phyloP scores from a whole-genome alignment of 2,329 filamentous ascomycete genomes.

The Leptodontidium sp. region DNA sequence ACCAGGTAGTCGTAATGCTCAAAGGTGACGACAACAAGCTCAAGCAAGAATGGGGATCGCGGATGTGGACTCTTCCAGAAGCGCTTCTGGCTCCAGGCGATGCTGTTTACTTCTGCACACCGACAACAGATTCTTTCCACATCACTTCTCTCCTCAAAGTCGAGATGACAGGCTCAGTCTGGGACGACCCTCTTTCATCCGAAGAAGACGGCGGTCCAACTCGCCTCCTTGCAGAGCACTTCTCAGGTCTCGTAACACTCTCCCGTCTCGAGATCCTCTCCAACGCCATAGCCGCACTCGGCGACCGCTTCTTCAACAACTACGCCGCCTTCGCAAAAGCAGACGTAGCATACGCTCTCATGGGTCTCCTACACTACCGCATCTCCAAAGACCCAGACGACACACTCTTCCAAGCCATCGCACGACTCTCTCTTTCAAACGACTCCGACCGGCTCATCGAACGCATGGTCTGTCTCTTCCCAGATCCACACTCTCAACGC shows the following conservation, averaged over 20 bases:
- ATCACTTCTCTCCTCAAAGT: constrained; percentile 17
- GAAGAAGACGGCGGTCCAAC: constrained; percentile 30
- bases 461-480: constrained; percentile 42
- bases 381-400: constrained; percentile 40
- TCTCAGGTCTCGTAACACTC: constrained; percentile 36
- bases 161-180: constrained; percentile 20
- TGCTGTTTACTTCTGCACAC: constrained; percentile 19
- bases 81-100: constrained; percentile 23
- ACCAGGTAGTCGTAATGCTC: constrained; percentile 23
- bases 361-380: constrained; percentile 45
- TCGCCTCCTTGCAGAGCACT: constrained; percentile 26
- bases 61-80: constrained; percentile 33
- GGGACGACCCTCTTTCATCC: constrained; percentile 14
- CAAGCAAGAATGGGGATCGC: constrained; percentile 24
- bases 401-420: constrained; percentile 44
- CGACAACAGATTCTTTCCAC: constrained; percentile 1
- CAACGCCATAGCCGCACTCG: constrained; percentile 41
- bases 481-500: constrained; percentile 2
- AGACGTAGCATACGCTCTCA: constrained; percentile 48
- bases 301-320: constrained; percentile 28
- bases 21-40: constrained; percentile 8
- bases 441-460: constrained; percentile 46
- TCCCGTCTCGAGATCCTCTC: constrained; percentile 44
- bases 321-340: constrained; percentile 29
- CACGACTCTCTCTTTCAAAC: constrained; percentile 44